Conservation (phyloP, 2,329 filamentous ascomycete genomes). For the Apiospora koreana region DNA sequence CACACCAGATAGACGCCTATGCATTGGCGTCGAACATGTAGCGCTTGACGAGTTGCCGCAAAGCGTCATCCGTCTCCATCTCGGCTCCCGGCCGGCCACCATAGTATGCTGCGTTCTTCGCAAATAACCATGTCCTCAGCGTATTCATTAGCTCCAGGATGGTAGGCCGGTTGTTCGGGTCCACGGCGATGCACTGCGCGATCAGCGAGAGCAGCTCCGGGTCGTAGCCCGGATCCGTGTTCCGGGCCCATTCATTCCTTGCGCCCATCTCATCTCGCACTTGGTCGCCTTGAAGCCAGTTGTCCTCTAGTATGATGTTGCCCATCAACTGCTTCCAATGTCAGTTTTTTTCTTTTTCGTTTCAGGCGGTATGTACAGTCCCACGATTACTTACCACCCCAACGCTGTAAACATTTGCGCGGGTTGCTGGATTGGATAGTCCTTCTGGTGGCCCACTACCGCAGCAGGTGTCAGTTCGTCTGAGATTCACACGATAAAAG, state of each 20-base stretch:
- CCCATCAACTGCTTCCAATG: neutral
- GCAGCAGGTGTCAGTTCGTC: neutral
- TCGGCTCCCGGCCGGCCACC: neutral
- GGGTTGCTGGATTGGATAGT: neutral
- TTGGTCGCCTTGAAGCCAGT: neutral
- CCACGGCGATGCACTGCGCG: neutral
- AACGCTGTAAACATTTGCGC: neutral
- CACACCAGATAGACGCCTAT: too few species aligned
- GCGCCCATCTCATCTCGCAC: neutral
- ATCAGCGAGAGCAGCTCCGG: neutral
- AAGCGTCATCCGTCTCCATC: neutral
- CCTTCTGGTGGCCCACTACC: neutral
- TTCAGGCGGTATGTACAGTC: neutral
- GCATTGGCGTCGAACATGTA: neutral
- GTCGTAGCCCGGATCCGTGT: neutral
- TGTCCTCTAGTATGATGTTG: neutral
- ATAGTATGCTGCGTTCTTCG: neutral
- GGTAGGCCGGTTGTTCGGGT: neutral
- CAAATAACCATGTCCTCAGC: neutral
- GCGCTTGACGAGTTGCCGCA: neutral
- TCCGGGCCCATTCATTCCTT: neutral
- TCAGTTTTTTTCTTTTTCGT: neutral
- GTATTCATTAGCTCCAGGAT: neutral
- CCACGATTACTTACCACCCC: neutral
- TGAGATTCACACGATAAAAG: neutral